Percentiles rank a stretch among this genome's conserved stretches.
Conservation (phyloP, 331 rosid genomes). For the Phaseolus coccineus region DNA sequence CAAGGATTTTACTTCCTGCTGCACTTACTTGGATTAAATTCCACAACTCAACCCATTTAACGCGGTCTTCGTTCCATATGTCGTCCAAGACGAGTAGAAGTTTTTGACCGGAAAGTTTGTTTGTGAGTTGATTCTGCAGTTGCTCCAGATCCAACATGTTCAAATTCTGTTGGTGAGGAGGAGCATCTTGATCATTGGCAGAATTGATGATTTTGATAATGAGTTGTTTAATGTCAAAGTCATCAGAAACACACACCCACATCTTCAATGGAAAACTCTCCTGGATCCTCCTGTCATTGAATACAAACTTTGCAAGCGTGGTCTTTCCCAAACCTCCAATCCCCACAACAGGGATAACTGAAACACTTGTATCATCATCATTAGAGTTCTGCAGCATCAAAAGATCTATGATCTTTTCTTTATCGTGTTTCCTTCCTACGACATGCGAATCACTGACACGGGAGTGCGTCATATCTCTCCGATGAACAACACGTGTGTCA, state of each 20-base stretch:
- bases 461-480: slow-evolving; percentile 12
- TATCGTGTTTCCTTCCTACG: slow-evolving; percentile 44
- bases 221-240: slow-evolving; percentile 23
- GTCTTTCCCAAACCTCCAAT: slow-evolving; percentile 47
- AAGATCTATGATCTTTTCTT: slow-evolving; percentile 5
- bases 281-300: slow-evolving; percentile 12
- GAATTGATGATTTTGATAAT: slow-evolving; percentile 27
- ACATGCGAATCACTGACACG: slow-evolving; percentile 16
- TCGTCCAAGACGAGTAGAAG: slow-evolving; percentile 45
- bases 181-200: neutral
- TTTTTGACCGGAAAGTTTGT: neutral
- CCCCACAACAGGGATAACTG: slow-evolving; percentile 43
- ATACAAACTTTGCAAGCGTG: slow-evolving; percentile 39
- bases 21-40: slow-evolving; percentile 19
- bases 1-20: slow-evolving; percentile 41
- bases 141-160: neutral
- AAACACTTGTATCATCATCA: neutral
- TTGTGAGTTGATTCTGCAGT: neutral
- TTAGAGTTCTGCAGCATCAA: neutral
- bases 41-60: slow-evolving; percentile 37
- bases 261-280: neutral
- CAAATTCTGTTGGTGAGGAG: neutral
- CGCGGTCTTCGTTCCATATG: slow-evolving; percentile 38
- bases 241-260: slow-evolving; percentile 41
- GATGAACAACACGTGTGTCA: neutral